Evolutionary conservation across 2,329 filamentous ascomycete genomes (phyloP).

Genomic region (Endocalyx cinctus): DNA sequence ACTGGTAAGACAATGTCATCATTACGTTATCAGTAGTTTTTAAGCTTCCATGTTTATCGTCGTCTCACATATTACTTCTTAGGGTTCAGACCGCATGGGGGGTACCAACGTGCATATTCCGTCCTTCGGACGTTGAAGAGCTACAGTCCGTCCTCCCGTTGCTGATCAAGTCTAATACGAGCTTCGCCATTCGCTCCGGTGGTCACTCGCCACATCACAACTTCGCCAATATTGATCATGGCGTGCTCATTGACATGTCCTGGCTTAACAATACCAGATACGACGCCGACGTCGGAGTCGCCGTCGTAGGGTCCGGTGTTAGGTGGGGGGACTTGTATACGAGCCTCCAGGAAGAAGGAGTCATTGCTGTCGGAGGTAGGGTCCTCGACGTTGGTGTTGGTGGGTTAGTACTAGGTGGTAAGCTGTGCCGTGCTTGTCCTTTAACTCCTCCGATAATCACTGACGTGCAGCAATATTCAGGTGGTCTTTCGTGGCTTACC

Average conservation of each 20-base stretch:
- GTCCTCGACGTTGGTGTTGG: constrained; percentile 9
- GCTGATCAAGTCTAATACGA: neutral
- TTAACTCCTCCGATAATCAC: neutral
- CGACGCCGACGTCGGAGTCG: constrained; percentile 2
- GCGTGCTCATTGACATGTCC: constrained; percentile 12
- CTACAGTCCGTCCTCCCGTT: constrained; percentile 1
- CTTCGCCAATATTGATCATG: constrained; percentile 5
- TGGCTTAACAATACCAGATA: constrained; percentile 4
- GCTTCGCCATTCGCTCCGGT: constrained; percentile 11
- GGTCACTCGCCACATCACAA: constrained; percentile 5
- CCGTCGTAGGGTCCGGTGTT: constrained; percentile 4
- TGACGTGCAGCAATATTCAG: constrained; percentile 2
- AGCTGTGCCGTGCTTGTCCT: no score
- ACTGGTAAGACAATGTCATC: no score
- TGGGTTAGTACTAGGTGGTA: constrained; percentile 10
- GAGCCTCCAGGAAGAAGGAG: constrained; percentile 6
- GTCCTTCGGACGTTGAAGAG: neutral
- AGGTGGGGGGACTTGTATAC: constrained; percentile 10
- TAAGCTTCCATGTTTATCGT: no score
- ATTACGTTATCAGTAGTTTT: no score
- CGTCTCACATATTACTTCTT: no score
- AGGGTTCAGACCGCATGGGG: neutral
- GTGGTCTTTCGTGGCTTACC: constrained; percentile 10
- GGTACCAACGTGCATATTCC: neutral
- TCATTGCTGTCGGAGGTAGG: constrained; percentile 9